Evolutionary conservation across 176 grass and related monocot genomes (phyloP), one percentile per base, ranked within the genome.

Genomic region (Coix lacrymajobi): DNA sequence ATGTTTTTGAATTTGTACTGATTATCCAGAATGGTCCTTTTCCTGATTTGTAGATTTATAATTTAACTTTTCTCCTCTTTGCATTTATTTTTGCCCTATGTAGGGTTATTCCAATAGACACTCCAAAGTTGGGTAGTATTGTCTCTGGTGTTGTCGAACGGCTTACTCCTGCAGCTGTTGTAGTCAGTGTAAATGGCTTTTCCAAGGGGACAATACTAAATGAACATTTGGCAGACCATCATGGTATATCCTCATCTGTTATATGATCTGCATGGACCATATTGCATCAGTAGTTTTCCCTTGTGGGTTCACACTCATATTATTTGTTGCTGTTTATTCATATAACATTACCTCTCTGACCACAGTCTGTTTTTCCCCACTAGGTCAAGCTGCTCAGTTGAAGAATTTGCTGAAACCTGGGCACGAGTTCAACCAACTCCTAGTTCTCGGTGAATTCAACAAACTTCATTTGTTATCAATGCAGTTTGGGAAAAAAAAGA

Each of bases 391-490:
- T 80, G 68, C 84, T 89, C 80, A 87, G 32, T 81, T 95, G 74
- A 98, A 82, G 87, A 88, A 92, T 71, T 78, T 93, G 67, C 84
- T 98, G 90, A 98, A 86, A 81, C 90, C 96, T 90, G 92, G 96
- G 43, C 77, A 93, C 48, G 83, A 98, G 73, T 98, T 98, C 80
- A 88, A 91, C 61, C 75, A 91, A 69, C 89, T 98, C 76, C 74
- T 93, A 85, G 92, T 95, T 86, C 85, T 98, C 5, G 92, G 96
- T 98, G 89, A 81, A 79, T 40, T 86, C 44, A 33, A 74, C n/a
- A n/a, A 61, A 34, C 33, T 84, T 52, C 56, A 30, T 76, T 66
- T 28, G 6, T 52, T 80, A n/a, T 76, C 22, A 69, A 32, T 34
- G 72, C 41, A 74, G 44, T 57, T 81, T 26, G 61, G 7, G 16